These are phyloP conservation scores for Zoysia pacifica DNA, from an alignment of 176 grass and related monocot species.

Conservation along the genomic window DNA sequence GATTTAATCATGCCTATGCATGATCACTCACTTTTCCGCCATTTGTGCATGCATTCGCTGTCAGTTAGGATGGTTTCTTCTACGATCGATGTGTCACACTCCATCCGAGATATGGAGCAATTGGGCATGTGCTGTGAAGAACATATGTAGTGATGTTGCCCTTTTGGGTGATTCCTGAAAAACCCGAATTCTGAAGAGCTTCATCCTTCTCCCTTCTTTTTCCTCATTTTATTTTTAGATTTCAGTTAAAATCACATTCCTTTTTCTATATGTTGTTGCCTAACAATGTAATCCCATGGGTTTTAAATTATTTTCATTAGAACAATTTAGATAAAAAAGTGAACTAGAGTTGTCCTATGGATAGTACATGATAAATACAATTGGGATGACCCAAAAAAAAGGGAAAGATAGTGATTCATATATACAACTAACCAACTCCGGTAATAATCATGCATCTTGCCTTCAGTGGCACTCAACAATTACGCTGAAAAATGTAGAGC, in stretches of 20 bases:
- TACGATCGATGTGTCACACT: neutral
- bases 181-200: neutral
- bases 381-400: too few relatives aligned
- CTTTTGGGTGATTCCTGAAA: neutral
- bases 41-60: neutral
- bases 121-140: neutral
- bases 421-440: too few relatives aligned
- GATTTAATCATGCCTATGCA: constrained; percentile 27
- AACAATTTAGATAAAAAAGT: too few relatives aligned
- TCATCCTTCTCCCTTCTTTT: neutral
- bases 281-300: too few relatives aligned
- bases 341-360: too few relatives aligned
- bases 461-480: too few relatives aligned
- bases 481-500: neutral
- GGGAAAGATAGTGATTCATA: too few relatives aligned
- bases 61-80: neutral
- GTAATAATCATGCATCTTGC: too few relatives aligned
- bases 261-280: neutral
- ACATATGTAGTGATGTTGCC: neutral
- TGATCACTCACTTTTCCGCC: neutral
- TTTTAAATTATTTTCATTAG: too few relatives aligned
- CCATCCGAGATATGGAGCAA: neutral
- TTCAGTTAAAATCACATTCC: neutral
- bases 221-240: neutral
- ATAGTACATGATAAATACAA: too few relatives aligned